Evolutionary conservation across 257 asterid species (phyloP).

Genomic region (Voacanga thouarsii): DNA sequence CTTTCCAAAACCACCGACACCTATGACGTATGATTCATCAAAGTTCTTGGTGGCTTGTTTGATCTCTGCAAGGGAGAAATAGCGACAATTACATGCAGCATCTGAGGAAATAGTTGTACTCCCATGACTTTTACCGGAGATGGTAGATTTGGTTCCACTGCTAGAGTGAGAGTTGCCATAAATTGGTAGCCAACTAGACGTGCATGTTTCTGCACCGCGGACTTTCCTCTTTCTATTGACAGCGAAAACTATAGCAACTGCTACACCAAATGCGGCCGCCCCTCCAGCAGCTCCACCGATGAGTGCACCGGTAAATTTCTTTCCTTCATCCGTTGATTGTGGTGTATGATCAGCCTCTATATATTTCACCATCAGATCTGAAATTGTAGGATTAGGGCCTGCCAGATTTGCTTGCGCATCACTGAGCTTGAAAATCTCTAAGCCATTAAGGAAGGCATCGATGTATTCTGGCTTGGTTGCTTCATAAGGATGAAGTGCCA

Average conservation of each 20-base stretch:
- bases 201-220: constrained; percentile 32
- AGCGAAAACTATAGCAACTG: constrained; percentile 49
- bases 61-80: constrained; percentile 71
- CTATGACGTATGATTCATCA: constrained; percentile 82
- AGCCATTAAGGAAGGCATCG: constrained; percentile 72
- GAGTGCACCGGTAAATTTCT: constrained; percentile 25
- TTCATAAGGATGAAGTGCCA: constrained; percentile 49
- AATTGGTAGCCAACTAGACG: constrained; percentile 71
- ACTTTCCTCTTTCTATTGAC: constrained; percentile 37
- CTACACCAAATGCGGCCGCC: constrained; percentile 67
- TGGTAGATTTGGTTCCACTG: constrained; percentile 41
- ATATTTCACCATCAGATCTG: constrained; percentile 70
- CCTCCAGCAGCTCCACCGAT: constrained; percentile 83
- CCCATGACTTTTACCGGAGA: constrained; percentile 39
- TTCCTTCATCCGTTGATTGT: constrained; percentile 17
- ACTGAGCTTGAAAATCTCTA: constrained; percentile 80
- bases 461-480: constrained; percentile 27
- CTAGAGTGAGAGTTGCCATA: constrained; percentile 58
- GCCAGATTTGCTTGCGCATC: constrained; percentile 52
- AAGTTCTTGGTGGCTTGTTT: constrained; percentile 69
- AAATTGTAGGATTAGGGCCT: constrained; percentile 74
- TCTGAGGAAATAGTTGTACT: constrained; percentile 61
- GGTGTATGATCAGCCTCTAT: constrained; percentile 29
- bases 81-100: constrained; percentile 77
- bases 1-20: constrained; percentile 91